Evolutionary conservation across 2,329 filamentous ascomycete genomes (phyloP).

Genomic region (Byssothecium circinans): DNA sequence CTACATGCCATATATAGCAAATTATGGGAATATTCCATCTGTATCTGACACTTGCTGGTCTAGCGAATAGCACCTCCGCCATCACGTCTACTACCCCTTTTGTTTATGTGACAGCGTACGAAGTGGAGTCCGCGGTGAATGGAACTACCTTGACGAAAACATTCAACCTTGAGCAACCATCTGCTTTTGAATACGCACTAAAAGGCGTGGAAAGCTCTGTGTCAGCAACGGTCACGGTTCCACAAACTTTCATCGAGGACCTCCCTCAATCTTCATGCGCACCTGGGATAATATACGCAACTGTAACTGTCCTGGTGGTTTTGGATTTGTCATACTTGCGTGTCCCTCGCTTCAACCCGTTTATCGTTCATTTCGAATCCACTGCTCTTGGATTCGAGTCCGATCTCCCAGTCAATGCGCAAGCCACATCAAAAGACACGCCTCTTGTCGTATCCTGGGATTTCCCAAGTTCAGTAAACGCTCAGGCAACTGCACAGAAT

Average conservation of each 20-base stretch:
- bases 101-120: conserved; percentile 48
- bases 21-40: conserved; percentile 13
- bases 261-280: conserved; percentile 36
- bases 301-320: conserved; percentile 48
- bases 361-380: conserved; percentile 34
- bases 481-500: neutral
- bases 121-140: conserved; percentile 40
- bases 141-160: conserved; percentile 39
- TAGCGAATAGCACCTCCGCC: conserved; percentile 18
- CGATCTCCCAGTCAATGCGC: conserved; percentile 13
- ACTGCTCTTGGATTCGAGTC: conserved; percentile 31
- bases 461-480: conserved; percentile 8
- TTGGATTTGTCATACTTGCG: conserved; percentile 44
- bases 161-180: conserved; percentile 38
- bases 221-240: conserved; percentile 35
- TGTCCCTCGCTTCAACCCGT: conserved; percentile 15
- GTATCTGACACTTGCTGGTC: conserved; percentile 26
- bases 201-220: conserved; percentile 30
- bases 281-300: conserved; percentile 43
- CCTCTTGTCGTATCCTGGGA: conserved; percentile 20
- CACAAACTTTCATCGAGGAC: conserved; percentile 41
- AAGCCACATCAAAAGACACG: conserved; percentile 6
- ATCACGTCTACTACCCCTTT: conserved; percentile 44
- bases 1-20: conserved; percentile 18
- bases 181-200: conserved; percentile 42